A percentile compares a stretch with the other conserved stretches of the same genome.
phyloP scores from a whole-genome alignment of 345 rosid genomes.

The Citrus trifoliata region DNA sequence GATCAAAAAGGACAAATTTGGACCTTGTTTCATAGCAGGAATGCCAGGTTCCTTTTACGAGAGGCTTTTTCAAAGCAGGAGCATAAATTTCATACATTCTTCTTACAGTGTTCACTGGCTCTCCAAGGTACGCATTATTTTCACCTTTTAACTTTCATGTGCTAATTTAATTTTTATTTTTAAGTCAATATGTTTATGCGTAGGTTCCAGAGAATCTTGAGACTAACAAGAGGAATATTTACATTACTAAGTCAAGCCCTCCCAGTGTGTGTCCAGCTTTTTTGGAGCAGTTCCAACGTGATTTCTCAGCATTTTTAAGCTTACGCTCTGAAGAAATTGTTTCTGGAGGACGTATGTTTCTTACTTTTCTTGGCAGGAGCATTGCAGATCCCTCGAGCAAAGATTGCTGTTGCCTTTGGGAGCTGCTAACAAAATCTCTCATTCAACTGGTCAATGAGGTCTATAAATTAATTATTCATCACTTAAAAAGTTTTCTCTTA shows the following conservation, averaged over 20 bases:
- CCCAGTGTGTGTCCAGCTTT: conserved; percentile 30
- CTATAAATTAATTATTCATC: no score
- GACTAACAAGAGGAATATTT: conserved; percentile 22
- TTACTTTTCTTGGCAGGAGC: conserved; percentile 35
- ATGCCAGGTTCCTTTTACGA: conserved; percentile 51
- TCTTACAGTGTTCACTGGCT: conserved; percentile 41
- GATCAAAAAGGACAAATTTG: background rate
- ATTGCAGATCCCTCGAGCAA: background rate
- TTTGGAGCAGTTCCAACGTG: conserved; percentile 38
- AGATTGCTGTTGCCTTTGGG: conserved; percentile 21
- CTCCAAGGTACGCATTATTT: conserved; percentile 24
- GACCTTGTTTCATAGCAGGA: conserved; percentile 30
- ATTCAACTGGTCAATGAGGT: conserved; percentile 36
- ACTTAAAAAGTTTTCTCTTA: no score
- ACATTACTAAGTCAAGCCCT: conserved; percentile 32
- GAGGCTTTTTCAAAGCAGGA: conserved; percentile 38
- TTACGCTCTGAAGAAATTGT: conserved; percentile 40
- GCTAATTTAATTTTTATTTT: no score
- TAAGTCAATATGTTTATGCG: no score
- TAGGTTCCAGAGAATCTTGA: conserved; percentile 27
- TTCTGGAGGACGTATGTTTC: conserved; percentile 42
- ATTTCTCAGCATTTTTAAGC: conserved; percentile 41
- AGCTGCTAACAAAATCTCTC: conserved; percentile 26
- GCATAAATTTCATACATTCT: conserved; percentile 33
- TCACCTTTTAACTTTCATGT: no score